Evolutionary conservation across 2,329 filamentous ascomycete species (phyloP), one percentile per base, ranked within the genome.

Genomic region (Nannizzia gypsea): DNA sequence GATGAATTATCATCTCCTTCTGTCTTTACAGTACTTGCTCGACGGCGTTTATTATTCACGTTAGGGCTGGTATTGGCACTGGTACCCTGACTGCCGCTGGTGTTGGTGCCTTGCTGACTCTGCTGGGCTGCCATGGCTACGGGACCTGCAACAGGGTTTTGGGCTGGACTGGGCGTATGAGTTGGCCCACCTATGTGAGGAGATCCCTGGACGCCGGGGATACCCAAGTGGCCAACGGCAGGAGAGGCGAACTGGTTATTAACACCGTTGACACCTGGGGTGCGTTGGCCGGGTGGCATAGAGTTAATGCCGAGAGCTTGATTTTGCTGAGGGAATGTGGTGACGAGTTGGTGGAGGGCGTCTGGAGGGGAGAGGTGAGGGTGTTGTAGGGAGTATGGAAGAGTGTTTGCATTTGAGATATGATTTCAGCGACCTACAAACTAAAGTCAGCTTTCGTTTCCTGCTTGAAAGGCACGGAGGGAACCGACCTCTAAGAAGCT

Each of bases 1-100:
- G 65, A 67, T 46, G 63, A 66, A 55, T 70, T 74, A 50, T 82
- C 81, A 54, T 84, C 81, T 42, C 72, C 76, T 65, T 84, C 82
- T 58, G 79, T 72, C 69, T 85, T 85, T 60, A 83, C 81, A 13
- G 79, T 79, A 69, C 83, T 85, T 26, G 78, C 71, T 62, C 83
- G 75, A 62, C 83, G 78, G 61, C 80, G 75, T 71, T 86, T 86
- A 65, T 68, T 69, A 55, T 74, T 79, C 48, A 83, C 78, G 65
- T 82, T 84, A 1, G 83, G 83, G 64, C 83, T 85, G 3, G 83
- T 84, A 64, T 82, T 85, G 34, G 82, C 81, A 66, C 81, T 84
- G 6, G 79, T 76, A 2, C 76, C 78, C 64, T 74, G 70, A 59
- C 67, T 72, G 58, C 69, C 80, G 69, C 77, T 82, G 13, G 74